phyloP scores from a whole-genome alignment of 257 asterid species.

The Anisodus tanguticus region DNA sequence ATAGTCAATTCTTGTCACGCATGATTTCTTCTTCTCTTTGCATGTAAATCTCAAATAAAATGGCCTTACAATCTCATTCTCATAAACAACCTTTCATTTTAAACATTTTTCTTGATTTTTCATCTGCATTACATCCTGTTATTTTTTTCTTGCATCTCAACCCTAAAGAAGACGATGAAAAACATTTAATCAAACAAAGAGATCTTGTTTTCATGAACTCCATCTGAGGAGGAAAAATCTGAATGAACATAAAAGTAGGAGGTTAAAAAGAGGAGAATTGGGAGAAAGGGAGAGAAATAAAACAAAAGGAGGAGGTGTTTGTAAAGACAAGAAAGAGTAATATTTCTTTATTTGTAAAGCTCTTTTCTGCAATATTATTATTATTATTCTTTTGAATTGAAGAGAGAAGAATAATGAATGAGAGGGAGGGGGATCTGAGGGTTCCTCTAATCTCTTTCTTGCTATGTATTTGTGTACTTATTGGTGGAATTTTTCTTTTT shows the following conservation, averaged over 20 bases:
- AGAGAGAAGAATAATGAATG: conserved; percentile 36
- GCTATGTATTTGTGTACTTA: conserved; percentile 58
- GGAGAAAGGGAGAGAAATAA: no score
- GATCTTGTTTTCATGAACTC: not conserved
- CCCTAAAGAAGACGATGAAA: not conserved
- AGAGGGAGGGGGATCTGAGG: conserved; percentile 64
- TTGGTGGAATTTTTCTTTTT: conserved; percentile 69
- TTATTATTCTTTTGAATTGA: not conserved
- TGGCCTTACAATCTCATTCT: not conserved
- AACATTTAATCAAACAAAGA: not conserved
- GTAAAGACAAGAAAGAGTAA: not conserved
- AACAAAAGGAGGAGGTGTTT: not conserved
- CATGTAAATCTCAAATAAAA: conserved; percentile 5
- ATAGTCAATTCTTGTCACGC: conserved; percentile 6
- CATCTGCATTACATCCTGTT: not conserved
- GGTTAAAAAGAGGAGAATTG: not conserved
- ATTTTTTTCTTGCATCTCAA: not conserved
- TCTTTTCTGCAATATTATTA: not conserved
- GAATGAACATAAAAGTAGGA: conserved; percentile 2
- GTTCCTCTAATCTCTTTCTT: conserved; percentile 61
- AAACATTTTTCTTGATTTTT: not conserved
- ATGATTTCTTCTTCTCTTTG: not conserved
- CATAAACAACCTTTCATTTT: not conserved
- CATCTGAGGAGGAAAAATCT: not conserved
- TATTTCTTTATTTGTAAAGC: not conserved